Base-by-base conservation (phyloP, 352 stramenopile genomes). In the Globisporangium barbulae region DNA sequence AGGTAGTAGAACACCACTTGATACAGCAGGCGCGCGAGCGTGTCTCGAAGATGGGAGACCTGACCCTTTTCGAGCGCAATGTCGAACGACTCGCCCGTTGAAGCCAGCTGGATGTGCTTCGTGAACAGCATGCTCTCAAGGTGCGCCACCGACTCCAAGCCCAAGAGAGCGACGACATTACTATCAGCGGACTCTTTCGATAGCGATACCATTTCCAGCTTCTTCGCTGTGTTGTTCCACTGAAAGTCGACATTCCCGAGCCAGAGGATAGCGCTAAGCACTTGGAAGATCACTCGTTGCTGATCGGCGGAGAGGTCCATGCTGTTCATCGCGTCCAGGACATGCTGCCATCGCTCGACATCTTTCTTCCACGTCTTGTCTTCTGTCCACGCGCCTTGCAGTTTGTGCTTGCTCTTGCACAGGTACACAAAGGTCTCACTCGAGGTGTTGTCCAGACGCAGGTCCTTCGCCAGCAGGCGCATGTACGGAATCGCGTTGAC, bases 221-320 rank as follows among this genome's bases (percentile, higher is more conserved):
- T 79, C 71, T 68, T 57, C 19, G n/a, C 21, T 2, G n/a, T 39
- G 22, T 12, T 50, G n/a, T 57, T 57, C 42, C 67, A 68, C 25
- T 73, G 55, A 49, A 93, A 83, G 3, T 75, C 66, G 31, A 93
- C 62, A 44, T 93, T 93, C 15, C 82, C 82, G 10, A 93, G 70
- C 81, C 83, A 90, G 5, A 93, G 62, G 22, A 90, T 74, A 15
- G 84, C 82, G 62, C 81, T 89, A 17, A 93, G 63, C 19, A 89
- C 61, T 33, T 72, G 71, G 56, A 91, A 90, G 53, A 93, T 73
- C 10, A 72, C 41, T 41, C 79, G 74, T 35, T 85, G 82, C 31
- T 81, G 63, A 33, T 72, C 61, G 21, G 65, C 41, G 3, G 73
- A 62, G 21, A 91, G 50, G 6, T 66, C 69, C 35, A 92, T 67